Conservation (phyloP, 257 asterid species). For the Petunia axillaris region DNA sequence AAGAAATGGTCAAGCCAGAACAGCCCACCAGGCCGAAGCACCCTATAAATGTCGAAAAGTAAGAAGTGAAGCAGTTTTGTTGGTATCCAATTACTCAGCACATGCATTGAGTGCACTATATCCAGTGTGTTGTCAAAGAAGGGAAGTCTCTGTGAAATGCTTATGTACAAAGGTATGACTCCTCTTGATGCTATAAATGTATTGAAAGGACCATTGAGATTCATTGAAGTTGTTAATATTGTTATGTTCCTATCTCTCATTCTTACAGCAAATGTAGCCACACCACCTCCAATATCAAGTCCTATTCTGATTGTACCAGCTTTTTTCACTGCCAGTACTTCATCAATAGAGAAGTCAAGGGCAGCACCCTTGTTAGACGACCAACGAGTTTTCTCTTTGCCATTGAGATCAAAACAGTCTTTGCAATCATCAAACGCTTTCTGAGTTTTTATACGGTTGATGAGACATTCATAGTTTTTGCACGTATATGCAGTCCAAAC, state of each 20-base stretch:
- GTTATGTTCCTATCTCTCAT: constrained; percentile 67
- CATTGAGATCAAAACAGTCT: constrained; percentile 67
- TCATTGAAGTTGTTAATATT: constrained; percentile 65
- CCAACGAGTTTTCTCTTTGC: constrained; percentile 60
- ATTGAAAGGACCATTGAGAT: constrained; percentile 70
- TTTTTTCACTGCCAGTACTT: constrained; percentile 50
- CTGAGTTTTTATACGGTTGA: constrained; percentile 48
- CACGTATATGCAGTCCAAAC: constrained; percentile 74
- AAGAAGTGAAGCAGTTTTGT: constrained; percentile 56
- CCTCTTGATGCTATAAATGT: constrained; percentile 72
- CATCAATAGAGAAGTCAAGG: constrained; percentile 67
- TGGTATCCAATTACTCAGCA: constrained; percentile 77
- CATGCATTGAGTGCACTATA: constrained; percentile 72
- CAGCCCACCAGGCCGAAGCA: constrained; percentile 71
- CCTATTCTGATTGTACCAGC: constrained; percentile 65
- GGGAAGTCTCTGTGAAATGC: constrained; percentile 76
- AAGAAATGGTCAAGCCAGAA: constrained; percentile 80
- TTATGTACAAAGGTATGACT: constrained; percentile 62
- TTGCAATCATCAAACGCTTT: constrained; percentile 68
- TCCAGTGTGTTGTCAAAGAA: constrained; percentile 74
- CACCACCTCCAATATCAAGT: constrained; percentile 81
- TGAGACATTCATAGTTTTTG: constrained; percentile 57
- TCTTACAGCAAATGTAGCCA: constrained; percentile 73
- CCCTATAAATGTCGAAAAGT: constrained; percentile 67
- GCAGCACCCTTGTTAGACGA: constrained; percentile 6